These are phyloP conservation scores for Leptodermis oblonga DNA, from an alignment of 257 asterid species.

Conservation along the genomic window DNA sequence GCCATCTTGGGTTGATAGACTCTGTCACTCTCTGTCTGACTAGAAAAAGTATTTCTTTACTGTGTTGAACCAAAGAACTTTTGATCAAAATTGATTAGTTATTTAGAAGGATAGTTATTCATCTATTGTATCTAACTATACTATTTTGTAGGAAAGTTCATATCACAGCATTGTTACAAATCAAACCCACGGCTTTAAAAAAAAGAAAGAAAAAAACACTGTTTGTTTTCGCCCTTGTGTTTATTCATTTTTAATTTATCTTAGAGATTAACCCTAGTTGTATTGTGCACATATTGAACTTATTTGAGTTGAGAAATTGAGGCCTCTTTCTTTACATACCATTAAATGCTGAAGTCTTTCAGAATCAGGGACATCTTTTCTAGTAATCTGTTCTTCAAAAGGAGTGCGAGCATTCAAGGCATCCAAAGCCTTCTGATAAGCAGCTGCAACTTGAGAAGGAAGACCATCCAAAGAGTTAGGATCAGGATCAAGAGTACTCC, in stretches of 20 bases:
- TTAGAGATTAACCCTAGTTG: too few relatives aligned
- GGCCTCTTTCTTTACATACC: too few relatives aligned
- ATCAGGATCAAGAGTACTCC: constrained; percentile 41
- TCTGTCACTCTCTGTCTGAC: neutral
- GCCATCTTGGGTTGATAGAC: too few relatives aligned
- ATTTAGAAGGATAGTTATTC: neutral
- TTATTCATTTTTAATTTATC: too few relatives aligned
- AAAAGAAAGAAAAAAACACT: too few relatives aligned
- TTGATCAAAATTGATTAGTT: neutral
- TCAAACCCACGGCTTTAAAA: too few relatives aligned
- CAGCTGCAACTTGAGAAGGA: constrained; percentile 59
- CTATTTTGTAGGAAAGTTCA: neutral
- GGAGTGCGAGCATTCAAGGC: constrained; percentile 65
- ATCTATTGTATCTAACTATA: neutral
- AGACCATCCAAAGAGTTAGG: constrained; percentile 52
- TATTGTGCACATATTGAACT: too few relatives aligned
- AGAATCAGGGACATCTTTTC: constrained; percentile 41
- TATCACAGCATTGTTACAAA: neutral
- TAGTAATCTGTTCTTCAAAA: constrained; percentile 65
- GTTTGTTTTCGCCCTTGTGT: too few relatives aligned
- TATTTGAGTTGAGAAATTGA: too few relatives aligned
- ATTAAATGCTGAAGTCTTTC: constrained; percentile 64
- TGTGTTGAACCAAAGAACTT: neutral
- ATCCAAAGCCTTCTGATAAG: constrained; percentile 70
- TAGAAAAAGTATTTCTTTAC: neutral